A percentile compares a stretch with the other conserved stretches of the same genome.
These are phyloP conservation scores for Plantago rigida DNA, from an alignment of 305 asterid genomes.

Conservation along the genomic window DNA sequence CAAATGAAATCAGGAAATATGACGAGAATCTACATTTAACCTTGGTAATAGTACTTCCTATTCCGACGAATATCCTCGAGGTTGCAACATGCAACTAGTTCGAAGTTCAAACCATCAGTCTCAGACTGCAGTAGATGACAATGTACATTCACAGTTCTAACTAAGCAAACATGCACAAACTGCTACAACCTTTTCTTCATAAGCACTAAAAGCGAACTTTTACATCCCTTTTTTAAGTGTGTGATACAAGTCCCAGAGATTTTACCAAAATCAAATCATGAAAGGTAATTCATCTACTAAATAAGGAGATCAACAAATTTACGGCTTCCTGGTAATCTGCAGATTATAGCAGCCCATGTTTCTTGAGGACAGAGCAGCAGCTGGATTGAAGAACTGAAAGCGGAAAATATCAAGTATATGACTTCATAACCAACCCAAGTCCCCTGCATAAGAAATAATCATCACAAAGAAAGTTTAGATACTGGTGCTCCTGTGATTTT, in stretches of 20 bases:
- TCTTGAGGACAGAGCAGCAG: constrained; percentile 28
- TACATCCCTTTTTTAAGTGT: constrained; percentile 20
- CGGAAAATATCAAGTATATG: constrained; percentile 10
- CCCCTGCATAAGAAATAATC: constrained; percentile 11
- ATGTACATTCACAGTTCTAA: too few relatives aligned
- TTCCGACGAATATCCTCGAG: too few relatives aligned
- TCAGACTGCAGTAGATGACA: too few relatives aligned
- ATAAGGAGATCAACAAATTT: constrained; percentile 31
- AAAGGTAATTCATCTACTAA: constrained; percentile 11
- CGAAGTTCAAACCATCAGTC: too few relatives aligned
- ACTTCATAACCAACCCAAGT: constrained; percentile 23
- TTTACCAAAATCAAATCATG: constrained; percentile 21
- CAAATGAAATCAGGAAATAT: too few relatives aligned
- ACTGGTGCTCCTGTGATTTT: too few relatives aligned
- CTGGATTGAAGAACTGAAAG: constrained; percentile 24
- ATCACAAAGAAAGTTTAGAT: neutral
- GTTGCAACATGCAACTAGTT: too few relatives aligned
- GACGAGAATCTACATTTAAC: too few relatives aligned
- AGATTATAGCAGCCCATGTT: constrained; percentile 26
- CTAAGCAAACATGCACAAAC: neutral
- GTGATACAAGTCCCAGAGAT: constrained; percentile 21
- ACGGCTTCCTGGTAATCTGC: constrained; percentile 28
- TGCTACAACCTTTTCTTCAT: neutral
- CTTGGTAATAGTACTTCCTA: too few relatives aligned
- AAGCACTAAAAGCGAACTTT: constrained; percentile 10